These are phyloP conservation scores for Thyridium curvatum DNA, from an alignment of 2,329 filamentous ascomycete species.

Conservation along the genomic window DNA sequence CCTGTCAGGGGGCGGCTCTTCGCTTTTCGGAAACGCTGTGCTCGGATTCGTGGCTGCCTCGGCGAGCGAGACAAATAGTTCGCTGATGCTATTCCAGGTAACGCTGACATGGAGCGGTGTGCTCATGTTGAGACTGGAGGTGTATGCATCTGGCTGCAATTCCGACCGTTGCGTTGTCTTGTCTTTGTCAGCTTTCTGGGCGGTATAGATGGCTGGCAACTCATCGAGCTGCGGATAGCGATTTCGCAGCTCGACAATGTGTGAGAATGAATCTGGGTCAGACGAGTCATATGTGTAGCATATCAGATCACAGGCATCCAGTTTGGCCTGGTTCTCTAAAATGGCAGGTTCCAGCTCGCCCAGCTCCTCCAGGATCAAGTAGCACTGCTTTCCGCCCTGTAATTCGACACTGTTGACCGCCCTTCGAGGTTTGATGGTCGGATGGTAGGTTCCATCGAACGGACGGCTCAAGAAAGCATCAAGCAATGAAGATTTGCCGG, in stretches of 20 bases:
- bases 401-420: conserved; percentile 96
- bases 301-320: conserved; percentile 88
- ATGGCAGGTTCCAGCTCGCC: conserved; percentile 94
- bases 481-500: conserved; percentile 86
- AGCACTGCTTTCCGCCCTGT: conserved; percentile 92
- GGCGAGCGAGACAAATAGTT: conserved; percentile 86
- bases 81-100: conserved; percentile 88
- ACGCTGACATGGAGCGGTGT: conserved; percentile 91
- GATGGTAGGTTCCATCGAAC: conserved; percentile 77
- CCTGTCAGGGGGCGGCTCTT: conserved; percentile 78
- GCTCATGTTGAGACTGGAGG: conserved; percentile 76
- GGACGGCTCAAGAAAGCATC: conserved; percentile 87
- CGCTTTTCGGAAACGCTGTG: conserved; percentile 80
- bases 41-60: conserved; percentile 84
- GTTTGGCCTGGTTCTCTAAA: conserved; percentile 81
- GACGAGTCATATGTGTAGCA: conserved; percentile 97
- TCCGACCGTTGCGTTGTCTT: conserved; percentile 95
- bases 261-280: conserved; percentile 90
- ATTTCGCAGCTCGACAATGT: conserved; percentile 75
- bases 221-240: conserved; percentile 79
- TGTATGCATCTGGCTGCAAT: conserved; percentile 87
- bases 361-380: conserved; percentile 90
- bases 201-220: conserved; percentile 87
- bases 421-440: conserved; percentile 89
- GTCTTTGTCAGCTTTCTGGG: conserved; percentile 90